Evolutionary conservation across 352 stramenopile genomes (phyloP), one percentile per base, ranked within the genome.

Genomic region (Phytophthora constricta): DNA sequence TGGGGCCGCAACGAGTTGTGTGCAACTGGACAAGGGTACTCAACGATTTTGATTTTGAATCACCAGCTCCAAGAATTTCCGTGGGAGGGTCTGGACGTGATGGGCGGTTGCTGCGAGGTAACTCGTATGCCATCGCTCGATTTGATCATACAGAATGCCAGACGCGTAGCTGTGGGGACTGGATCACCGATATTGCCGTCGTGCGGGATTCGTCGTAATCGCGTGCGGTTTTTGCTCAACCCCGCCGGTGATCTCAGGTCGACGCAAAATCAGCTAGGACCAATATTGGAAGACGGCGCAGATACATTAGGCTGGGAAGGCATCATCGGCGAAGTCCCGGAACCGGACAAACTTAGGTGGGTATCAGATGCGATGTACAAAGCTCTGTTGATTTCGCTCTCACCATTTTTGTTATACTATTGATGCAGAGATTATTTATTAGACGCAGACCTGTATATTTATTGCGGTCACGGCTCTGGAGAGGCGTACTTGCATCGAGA

Each of bases 381-480:
- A n/a, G 53, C 10, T 45, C 22, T 4, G 16, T 10, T 2, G 42
- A 16, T 33, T 33, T 54, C 31, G 3, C 51, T 27, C 60, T 67
- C 16, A 51, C 46, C 4, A 41, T 56, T 26, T 57, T 46, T 50
- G 1, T 42, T 52, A n/a, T 34, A 16, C 27, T 57, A 17, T 42
- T 34, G 17, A 8, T 62, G 11, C 37, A 89, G 80, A 58, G 56
- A 74, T 13, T 83, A 69, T 76, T 86, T 86, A 70, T 74, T 53
- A 23, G 70, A 73, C 19, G 81, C 81, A 1, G 92, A 98, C 41
- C 54, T 99, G 28, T 97, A 98, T 77, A 84, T 99, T 65, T 99
- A 99, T 78, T 99, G 95, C 72, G 98, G 98, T 20, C 98, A 99
- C 72, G 98, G 98, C 34, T 97, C 95, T 5, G 97, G 96, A 17